Conservation (phyloP, 192 early-diverging fungal species). For the Entophlyctis luteolus region DNA sequence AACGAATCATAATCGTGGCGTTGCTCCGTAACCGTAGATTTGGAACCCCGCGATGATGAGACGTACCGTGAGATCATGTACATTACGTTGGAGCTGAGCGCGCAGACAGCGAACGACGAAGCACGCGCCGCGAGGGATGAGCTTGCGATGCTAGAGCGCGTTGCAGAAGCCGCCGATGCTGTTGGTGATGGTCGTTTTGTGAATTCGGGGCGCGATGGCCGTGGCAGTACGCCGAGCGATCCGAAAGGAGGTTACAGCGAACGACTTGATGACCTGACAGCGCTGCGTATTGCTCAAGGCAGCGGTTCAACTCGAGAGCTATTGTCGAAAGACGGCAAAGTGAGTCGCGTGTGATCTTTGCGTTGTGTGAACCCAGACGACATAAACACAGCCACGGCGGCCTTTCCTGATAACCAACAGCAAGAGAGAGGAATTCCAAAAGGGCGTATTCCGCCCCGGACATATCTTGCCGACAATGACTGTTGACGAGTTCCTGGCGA, state of each 20-base stretch:
- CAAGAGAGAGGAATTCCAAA: slow-evolving; percentile 58
- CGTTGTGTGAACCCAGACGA: neutral
- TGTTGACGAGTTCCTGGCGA: slow-evolving; percentile 88
- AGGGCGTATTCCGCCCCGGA: slow-evolving; percentile 80
- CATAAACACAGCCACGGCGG: slow-evolving; percentile 51
- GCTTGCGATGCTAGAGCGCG: slow-evolving; percentile 70
- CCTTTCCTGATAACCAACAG: slow-evolving; percentile 82
- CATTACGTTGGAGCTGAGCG: slow-evolving; percentile 67
- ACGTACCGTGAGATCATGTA: slow-evolving; percentile 69
- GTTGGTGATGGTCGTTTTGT: too few relatives aligned
- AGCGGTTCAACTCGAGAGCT: too few relatives aligned
- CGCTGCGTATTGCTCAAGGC: neutral
- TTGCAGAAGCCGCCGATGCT: too few relatives aligned
- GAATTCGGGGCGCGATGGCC: too few relatives aligned
- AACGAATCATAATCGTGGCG: too few relatives aligned
- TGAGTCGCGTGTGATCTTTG: neutral
- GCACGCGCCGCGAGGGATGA: slow-evolving; percentile 72
- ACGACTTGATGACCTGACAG: slow-evolving; percentile 25
- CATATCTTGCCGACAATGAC: slow-evolving; percentile 93
- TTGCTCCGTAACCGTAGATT: too few relatives aligned
- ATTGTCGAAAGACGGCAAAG: slow-evolving; percentile 22
- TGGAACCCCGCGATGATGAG: slow-evolving; percentile 63
- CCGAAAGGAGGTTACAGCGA: slow-evolving; percentile 34
- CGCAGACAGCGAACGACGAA: slow-evolving; percentile 69
- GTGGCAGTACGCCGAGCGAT: too few relatives aligned